Conservation (phyloP, 768 basidiomycete genomes). For the Serpula lacrymans region DNA sequence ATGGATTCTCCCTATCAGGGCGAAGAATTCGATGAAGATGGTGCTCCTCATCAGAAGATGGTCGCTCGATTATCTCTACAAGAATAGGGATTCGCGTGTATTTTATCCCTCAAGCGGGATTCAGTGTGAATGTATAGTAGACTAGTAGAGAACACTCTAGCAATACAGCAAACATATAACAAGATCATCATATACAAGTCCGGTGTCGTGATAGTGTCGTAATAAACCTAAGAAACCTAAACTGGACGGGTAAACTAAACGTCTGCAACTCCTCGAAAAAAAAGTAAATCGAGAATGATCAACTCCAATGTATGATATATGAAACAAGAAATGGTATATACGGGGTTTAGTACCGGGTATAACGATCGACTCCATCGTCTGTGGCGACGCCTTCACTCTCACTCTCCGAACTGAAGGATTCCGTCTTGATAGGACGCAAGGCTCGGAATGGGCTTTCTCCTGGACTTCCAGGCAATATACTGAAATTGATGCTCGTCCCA, state of each 20-base stretch:
- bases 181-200: conserved; percentile 17
- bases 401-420: conserved; percentile 64
- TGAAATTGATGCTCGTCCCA: conserved; percentile 77
- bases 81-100: conserved; percentile 23
- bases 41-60: conserved; percentile 87
- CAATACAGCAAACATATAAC: conserved; percentile 42
- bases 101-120: conserved; percentile 15
- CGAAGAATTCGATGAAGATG: conserved; percentile 75
- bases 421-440: conserved; percentile 47
- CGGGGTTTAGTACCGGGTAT: too few relatives aligned
- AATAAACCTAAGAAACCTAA: conserved; percentile 32
- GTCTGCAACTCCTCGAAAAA: too few relatives aligned
- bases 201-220: conserved; percentile 26
- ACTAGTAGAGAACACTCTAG: conserved; percentile 29
- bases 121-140: conserved; percentile 31
- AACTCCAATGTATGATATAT: conserved; percentile 13
- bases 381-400: conserved; percentile 62
- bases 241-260: conserved; percentile 6
- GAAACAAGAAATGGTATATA: conserved; percentile 23
- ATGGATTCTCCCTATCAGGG: too few relatives aligned
- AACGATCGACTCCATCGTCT: conserved; percentile 45
- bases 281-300: conserved; percentile 10
- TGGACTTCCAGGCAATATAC: conserved; percentile 70
- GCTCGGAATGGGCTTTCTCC: conserved; percentile 40
- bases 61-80: conserved; percentile 49